These are phyloP conservation scores for Paramecium sonneborni DNA, from an alignment of 73 alveolate genomes.

Conservation along the genomic window DNA sequence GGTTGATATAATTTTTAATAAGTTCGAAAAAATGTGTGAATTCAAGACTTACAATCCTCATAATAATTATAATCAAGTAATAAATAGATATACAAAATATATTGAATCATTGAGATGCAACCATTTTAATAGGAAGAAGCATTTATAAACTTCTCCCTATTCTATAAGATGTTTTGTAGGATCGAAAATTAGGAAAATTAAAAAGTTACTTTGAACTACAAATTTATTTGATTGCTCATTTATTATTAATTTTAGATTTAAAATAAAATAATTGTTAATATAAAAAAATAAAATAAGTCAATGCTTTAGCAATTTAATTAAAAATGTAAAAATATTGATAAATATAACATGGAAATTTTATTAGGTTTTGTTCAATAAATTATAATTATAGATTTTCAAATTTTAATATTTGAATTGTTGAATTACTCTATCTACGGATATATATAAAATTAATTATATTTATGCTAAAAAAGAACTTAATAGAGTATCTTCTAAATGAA, in stretches of 20 bases:
- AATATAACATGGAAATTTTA: background rate
- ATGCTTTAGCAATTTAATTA: no score
- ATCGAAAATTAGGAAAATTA: no score
- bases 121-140: background rate
- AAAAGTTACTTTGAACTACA: background rate
- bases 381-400: background rate
- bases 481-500: background rate
- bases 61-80: background rate
- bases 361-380: background rate
- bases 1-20: background rate
- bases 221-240: background rate
- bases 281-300: background rate
- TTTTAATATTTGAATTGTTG: background rate
- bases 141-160: background rate
- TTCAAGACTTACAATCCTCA: background rate
- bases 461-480: background rate
- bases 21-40: constrained; percentile 31
- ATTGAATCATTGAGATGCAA: background rate
- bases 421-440: background rate
- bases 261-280: background rate
- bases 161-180: background rate
- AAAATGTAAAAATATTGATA: background rate
- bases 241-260: background rate
- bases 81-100: background rate
- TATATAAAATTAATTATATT: background rate